Conservation (phyloP, 208 protist genomes). For the Wallacemonas sp. region DNA sequence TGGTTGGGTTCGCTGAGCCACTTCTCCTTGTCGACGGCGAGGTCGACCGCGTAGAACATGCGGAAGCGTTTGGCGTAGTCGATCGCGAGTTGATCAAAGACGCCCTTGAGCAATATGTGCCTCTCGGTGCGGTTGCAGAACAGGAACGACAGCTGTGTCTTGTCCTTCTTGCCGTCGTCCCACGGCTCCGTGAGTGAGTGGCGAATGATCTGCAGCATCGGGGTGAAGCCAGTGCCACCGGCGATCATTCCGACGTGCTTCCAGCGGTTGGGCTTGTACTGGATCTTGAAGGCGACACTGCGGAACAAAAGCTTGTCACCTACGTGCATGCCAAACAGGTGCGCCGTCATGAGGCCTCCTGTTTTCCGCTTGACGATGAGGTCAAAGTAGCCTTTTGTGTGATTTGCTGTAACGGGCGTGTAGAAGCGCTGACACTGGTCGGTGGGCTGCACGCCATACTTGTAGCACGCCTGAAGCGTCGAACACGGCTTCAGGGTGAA, state of each 20-base stretch:
- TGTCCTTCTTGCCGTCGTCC: constrained; percentile 70
- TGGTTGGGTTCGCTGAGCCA: constrained; percentile 71
- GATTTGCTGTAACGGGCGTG: constrained; percentile 86
- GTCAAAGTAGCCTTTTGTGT: constrained; percentile 87
- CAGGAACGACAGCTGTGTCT: constrained; percentile 88
- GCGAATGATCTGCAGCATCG: constrained; percentile 92
- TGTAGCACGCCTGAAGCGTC: constrained; percentile 88
- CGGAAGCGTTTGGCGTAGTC: constrained; percentile 73
- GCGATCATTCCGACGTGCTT: constrained; percentile 92
- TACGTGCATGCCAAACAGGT: constrained; percentile 87
- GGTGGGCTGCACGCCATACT: constrained; percentile 79
- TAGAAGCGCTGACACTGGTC: constrained; percentile 90
- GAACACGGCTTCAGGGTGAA: constrained; percentile 87
- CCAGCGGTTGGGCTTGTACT: constrained; percentile 84
- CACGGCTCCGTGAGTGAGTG: constrained; percentile 64
- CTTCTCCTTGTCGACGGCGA: constrained; percentile 59
- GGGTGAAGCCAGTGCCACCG: constrained; percentile 93
- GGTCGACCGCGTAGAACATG: constrained; percentile 91
- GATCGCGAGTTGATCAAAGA: constrained; percentile 83
- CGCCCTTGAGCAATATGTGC: constrained; percentile 88
- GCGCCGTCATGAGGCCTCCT: constrained; percentile 77
- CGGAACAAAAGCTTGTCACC: constrained; percentile 85
- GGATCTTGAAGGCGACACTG: constrained; percentile 79
- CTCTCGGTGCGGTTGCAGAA: constrained; percentile 93
- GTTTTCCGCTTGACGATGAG: constrained; percentile 86